Evolutionary conservation across 1,139 yeast species (phyloP), one percentile per base, ranked within the genome.

Genomic region (Nakaseomyces bracarensis): DNA sequence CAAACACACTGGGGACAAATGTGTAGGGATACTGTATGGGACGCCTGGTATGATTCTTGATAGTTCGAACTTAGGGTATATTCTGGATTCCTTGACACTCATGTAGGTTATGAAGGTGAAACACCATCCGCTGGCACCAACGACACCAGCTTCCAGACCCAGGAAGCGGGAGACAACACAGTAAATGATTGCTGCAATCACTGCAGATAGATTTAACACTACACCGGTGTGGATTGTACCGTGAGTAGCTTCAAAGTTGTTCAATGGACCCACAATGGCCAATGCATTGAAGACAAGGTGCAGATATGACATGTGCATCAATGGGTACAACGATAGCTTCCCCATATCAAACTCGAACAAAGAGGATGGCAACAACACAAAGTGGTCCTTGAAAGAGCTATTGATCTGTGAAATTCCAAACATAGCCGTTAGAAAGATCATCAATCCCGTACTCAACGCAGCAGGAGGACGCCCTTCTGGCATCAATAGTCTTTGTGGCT

Each of bases 221-320:
- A 89, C 70, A 1, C 95, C 96, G 2, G 96, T 83, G 58, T 84
- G 77, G 1, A 89, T 80, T 0, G 97, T 87, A 8, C 97, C 97
- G 53, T 86, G 82, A 22, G 67, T 62, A 42, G 70, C 67, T 65
- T 89, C 97, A 62, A 80, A 87, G 42, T 73, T 69, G 23, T 83
- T 67, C 57, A 87, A 65, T 4, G 89, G 86, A 0, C 77, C 65
- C 41, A 70, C 64, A 37, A 86, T 59, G 0, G 82, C 74, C 36
- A 77, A 48, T n/a, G 75, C 50, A 58, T 85, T 85, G 54, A 83
- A 63, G 3, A 75, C 44, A 64, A 89, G 67, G 61, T 86, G 96
- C 43, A 79, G 47, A 19, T 77, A 49, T 18, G 75, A 71, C 30
- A 67, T 58, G 59, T 87, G 96, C 38, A 77, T 77, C 54, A 87